Conservation (phyloP, 768 basidiomycete species). For the Tephrocybe sp. region DNA sequence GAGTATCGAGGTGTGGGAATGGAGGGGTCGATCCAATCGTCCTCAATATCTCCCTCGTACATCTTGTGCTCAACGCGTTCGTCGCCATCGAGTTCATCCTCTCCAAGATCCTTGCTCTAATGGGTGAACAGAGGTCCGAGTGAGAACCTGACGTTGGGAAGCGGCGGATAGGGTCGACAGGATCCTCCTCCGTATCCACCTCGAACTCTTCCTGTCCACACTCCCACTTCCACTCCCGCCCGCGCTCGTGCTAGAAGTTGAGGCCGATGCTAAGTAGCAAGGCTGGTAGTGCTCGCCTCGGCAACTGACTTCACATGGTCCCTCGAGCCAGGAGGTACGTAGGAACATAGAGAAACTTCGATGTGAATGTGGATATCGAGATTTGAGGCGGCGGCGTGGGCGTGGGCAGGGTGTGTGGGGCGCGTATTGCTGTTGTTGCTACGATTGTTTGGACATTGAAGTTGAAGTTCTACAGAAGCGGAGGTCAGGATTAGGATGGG, state of each 20-base stretch:
- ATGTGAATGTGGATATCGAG: no score
- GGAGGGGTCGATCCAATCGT: constrained; percentile 72
- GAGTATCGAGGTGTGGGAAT: constrained; percentile 33
- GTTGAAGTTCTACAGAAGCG: no score
- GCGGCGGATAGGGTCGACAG: constrained; percentile 67
- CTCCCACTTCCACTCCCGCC: constrained; percentile 24
- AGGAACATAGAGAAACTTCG: no score
- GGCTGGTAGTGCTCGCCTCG: no score
- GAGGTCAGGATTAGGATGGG: no score
- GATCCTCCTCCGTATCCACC: constrained; percentile 71
- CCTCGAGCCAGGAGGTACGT: no score
- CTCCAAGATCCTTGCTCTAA: constrained; percentile 24
- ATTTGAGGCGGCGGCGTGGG: no score
- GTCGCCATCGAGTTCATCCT: constrained; percentile 28
- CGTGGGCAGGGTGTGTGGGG: no score
- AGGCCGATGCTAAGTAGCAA: constrained; percentile 38
- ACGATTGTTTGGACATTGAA: no score
- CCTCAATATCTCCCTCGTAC: constrained; percentile 53
- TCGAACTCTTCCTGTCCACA: constrained; percentile 33
- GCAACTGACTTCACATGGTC: no score
- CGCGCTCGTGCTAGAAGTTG: constrained; percentile 41
- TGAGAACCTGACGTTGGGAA: constrained; percentile 46
- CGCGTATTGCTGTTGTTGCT: no score
- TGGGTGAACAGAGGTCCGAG: constrained; percentile 24
- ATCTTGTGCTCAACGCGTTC: constrained; percentile 48